Evolutionary conservation across 2,329 filamentous ascomycete genomes (phyloP), one percentile per base, ranked within the genome.

Genomic region (Hypomyces rosellus): DNA sequence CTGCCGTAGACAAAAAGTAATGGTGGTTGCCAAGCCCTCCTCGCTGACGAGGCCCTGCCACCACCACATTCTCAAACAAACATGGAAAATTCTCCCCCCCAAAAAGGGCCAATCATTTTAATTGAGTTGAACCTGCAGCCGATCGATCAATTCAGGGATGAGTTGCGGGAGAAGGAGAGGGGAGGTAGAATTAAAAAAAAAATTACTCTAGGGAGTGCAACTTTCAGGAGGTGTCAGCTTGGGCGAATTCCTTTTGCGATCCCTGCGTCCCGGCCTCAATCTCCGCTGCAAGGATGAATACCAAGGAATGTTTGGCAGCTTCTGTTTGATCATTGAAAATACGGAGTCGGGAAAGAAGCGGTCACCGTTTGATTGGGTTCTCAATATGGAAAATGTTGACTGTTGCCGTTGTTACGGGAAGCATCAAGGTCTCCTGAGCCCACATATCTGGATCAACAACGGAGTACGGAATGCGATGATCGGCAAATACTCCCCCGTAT

Each of bases 211-310:
- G 12, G 36, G 36, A 38, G 14, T 38, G 11, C 36, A n/a, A n/a
- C 6, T 16, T n/a, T 46, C 49, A 47, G 49, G 44, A 46, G 45
- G 49, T 43, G 49, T 51, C 49, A 50, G 48, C 48, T 46, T 38
- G 48, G 48, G 36, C 41, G 45, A 30, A 11, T 39, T 41, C 38
- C 38, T 33, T 50, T 33, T 46, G 45, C 14, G 48, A 46, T 36
- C 49, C 49, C 39, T 46, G 49, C 34, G 33, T 33, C 22, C 34
- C 15, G 49, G 34, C 36, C 33, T 16, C 33, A 36, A 34, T 20
- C 34, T 50, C 36, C 44, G 37, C 45, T 42, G 34, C 41, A 30
- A 30, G 25, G 25, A 11, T 30, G 25, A 30, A 30, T 30, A 30
- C 25, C 25, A 30, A 30, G 25, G 25, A 30, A 30, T 7, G 6